A percentile compares a stretch with the other conserved stretches of the same genome.
Evolutionary conservation across 129 eudicot species (phyloP).

Genomic region (Mikania micrantha): DNA sequence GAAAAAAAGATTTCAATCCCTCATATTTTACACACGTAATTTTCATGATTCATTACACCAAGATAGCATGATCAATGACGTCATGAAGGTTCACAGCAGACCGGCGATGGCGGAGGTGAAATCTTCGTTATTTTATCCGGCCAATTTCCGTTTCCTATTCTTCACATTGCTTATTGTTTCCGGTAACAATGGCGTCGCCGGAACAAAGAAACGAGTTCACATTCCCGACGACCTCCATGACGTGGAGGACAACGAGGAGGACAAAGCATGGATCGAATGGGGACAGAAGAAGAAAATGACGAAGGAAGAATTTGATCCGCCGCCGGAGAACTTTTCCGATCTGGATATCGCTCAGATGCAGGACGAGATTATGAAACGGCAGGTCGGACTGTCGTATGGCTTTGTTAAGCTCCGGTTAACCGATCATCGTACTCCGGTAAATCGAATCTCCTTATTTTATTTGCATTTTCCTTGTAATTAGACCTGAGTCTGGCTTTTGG

Average conservation of each 20-base stretch:
- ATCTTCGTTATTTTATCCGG: constrained; percentile 1
- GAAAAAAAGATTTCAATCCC: too few relatives aligned
- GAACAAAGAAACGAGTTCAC: constrained; percentile 44
- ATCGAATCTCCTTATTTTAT: not conserved
- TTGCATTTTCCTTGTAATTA: not conserved
- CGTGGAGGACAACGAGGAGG: constrained; percentile 91
- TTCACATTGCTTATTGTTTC: constrained; percentile 28
- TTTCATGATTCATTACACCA: not conserved
- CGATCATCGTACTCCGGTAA: constrained; percentile 56
- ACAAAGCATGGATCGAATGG: constrained; percentile 80
- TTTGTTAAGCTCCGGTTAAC: constrained; percentile 72
- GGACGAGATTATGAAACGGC: constrained; percentile 67
- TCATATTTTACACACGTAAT: too few relatives aligned
- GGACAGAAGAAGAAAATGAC: constrained; percentile 52
- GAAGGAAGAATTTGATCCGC: constrained; percentile 48
- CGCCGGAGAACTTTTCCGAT: constrained; percentile 54
- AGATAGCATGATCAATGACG: constrained; percentile 15
- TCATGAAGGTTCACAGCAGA: constrained; percentile 1
- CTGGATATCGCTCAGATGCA: constrained; percentile 44
- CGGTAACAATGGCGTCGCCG: constrained; percentile 19
- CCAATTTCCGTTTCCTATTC: constrained; percentile 1
- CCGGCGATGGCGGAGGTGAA: not conserved
- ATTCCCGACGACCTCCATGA: constrained; percentile 80
- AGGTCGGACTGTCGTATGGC: constrained; percentile 70
- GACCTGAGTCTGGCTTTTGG: not conserved